Evolutionary conservation across 208 protist genomes (phyloP).

Genomic region (Angomonas desouzai): DNA sequence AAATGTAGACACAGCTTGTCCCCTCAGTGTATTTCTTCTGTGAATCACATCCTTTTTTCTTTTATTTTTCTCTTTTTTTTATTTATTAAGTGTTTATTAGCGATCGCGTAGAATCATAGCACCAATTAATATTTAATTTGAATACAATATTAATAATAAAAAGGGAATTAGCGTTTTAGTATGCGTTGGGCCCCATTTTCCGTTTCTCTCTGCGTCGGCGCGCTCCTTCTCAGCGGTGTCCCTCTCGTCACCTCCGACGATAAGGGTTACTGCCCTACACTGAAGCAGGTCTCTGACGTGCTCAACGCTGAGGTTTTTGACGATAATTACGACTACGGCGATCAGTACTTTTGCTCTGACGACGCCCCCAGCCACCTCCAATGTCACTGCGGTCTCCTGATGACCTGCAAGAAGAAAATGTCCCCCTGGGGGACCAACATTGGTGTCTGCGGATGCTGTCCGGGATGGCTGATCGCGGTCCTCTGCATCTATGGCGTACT

Average conservation of each 20-base stretch:
- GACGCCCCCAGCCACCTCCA: conserved; percentile 16
- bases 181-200: background rate
- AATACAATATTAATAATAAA: too few species aligned
- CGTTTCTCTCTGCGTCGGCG: background rate
- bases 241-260: background rate
- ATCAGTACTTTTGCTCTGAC: conserved; percentile 27
- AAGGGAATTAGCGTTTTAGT: too few species aligned
- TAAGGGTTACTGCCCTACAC: background rate
- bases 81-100: too few species aligned
- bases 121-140: too few species aligned
- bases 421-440: conserved; percentile 51
- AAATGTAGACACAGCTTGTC: too few species aligned
- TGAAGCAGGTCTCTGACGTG: background rate
- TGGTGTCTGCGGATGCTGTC: conserved; percentile 58
- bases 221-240: background rate
- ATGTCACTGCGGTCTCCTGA: conserved; percentile 24
- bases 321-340: conserved; percentile 13
- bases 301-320: background rate
- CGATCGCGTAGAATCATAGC: too few species aligned
- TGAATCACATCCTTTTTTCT: too few species aligned
- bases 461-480: conserved; percentile 46
- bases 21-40: too few species aligned
- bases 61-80: too few species aligned
- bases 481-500: conserved; percentile 26
- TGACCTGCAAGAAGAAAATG: conserved; percentile 17